phyloP scores from a whole-genome alignment of 148 eudicot genomes.

The Agrostemma githago region DNA sequence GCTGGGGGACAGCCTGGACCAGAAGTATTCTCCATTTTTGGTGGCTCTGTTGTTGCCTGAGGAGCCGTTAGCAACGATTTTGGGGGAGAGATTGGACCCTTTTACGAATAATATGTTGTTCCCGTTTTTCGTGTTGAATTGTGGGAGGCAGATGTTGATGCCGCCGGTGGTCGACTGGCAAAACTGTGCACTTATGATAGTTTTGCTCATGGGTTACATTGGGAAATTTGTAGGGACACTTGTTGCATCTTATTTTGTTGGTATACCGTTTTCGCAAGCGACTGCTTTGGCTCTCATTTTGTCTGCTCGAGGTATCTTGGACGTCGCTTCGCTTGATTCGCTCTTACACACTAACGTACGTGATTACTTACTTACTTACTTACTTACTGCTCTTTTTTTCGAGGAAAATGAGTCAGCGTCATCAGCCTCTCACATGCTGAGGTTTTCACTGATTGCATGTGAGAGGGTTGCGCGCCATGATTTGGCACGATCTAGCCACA shows the following conservation, averaged over 20 bases:
- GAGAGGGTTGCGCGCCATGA: too few relatives aligned
- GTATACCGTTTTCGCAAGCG: background rate
- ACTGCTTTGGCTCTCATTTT: slow-evolving; percentile 13
- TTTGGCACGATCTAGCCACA: too few relatives aligned
- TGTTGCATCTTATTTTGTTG: background rate
- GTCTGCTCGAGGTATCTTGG: slow-evolving; percentile 17
- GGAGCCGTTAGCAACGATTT: slow-evolving; percentile 21
- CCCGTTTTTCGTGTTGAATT: slow-evolving; percentile 13
- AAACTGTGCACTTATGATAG: background rate
- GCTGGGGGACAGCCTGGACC: background rate
- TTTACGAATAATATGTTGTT: slow-evolving; percentile 5
- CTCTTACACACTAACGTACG: background rate
- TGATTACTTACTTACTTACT: background rate
- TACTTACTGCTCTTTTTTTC: background rate
- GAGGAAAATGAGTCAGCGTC: too few relatives aligned
- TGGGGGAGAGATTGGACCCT: slow-evolving; percentile 9
- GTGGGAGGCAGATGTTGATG: slow-evolving; percentile 4
- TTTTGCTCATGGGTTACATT: background rate
- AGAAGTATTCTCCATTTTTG: background rate
- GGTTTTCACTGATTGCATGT: too few relatives aligned
- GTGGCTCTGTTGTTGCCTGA: slow-evolving; percentile 21
- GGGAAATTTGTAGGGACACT: slow-evolving; percentile 17
- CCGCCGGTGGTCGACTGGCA: background rate
- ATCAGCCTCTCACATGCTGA: too few relatives aligned
- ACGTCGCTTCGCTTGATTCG: slow-evolving; percentile 1